Conservation (phyloP, 202 grass and related monocot genomes). For the Digitaria exilis region DNA sequence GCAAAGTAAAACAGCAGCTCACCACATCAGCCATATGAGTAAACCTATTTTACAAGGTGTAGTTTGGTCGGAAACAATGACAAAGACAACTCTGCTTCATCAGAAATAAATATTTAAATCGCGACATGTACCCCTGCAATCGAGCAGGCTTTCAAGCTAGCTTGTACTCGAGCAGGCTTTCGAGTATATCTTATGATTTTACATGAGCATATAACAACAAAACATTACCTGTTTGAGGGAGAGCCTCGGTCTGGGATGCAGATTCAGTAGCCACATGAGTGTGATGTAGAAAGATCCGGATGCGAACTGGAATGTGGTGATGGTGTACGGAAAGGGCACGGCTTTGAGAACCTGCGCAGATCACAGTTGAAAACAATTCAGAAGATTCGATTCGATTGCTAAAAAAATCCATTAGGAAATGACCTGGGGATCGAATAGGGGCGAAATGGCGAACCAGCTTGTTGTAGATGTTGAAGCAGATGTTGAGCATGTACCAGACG, state of each 20-base stretch:
- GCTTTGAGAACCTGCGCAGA: conserved; percentile 49
- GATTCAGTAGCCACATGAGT: conserved; percentile 55
- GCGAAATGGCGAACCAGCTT: conserved; percentile 36
- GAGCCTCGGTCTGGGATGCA: conserved; percentile 48
- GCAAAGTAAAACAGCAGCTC: not conserved
- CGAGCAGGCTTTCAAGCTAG: no score
- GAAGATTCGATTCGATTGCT: not conserved
- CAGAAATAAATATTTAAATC: not conserved
- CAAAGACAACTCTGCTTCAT: conserved; percentile 1
- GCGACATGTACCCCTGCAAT: not conserved
- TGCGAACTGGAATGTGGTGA: conserved; percentile 54
- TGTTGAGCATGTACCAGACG: conserved; percentile 57
- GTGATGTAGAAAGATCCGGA: conserved; percentile 49
- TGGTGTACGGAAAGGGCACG: conserved; percentile 45
- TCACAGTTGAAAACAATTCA: not conserved
- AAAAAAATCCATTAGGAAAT: conserved; percentile 15
- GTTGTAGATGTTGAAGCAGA: conserved; percentile 69
- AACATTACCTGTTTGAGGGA: conserved; percentile 42
- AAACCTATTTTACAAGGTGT: not conserved
- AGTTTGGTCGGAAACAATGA: not conserved
- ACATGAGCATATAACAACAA: not conserved
- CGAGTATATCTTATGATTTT: not conserved
- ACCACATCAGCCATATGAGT: not conserved
- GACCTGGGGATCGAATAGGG: not conserved
- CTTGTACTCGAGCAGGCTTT: no score